These are phyloP conservation scores for Candida quercuum DNA, from an alignment of 805 yeast species.

Conservation along the genomic window DNA sequence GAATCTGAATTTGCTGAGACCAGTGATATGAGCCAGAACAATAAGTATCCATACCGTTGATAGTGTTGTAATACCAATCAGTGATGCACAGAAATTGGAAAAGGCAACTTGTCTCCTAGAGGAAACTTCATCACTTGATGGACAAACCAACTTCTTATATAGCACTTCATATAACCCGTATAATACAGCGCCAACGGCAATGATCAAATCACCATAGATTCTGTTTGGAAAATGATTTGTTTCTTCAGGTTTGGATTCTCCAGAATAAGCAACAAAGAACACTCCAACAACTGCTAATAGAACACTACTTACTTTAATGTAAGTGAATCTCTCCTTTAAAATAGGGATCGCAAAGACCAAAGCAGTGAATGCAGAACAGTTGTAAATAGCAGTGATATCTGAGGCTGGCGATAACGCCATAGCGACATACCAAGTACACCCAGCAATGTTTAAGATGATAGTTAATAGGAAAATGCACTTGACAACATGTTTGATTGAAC, in stretches of 20 bases:
- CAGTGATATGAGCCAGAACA: conserved; percentile 43
- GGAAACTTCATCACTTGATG: conserved; percentile 56
- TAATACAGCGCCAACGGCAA: conserved; percentile 66
- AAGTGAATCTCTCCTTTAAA: conserved; percentile 57
- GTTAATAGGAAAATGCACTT: conserved; percentile 40
- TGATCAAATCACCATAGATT: conserved; percentile 63
- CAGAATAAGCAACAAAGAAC: conserved; percentile 69
- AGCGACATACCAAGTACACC: conserved; percentile 81
- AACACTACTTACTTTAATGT: conserved; percentile 63
- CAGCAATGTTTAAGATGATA: conserved; percentile 64
- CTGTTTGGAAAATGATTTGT: conserved; percentile 47
- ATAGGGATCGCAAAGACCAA: conserved; percentile 78
- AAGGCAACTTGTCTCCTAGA: conserved; percentile 73
- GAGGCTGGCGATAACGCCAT: conserved; percentile 76
- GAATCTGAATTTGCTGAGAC: conserved; percentile 52
- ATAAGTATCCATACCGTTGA: conserved; percentile 43
- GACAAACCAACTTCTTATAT: conserved; percentile 71
- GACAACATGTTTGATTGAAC: conserved; percentile 34
- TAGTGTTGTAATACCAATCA: conserved; percentile 57
- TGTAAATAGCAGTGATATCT: conserved; percentile 86
- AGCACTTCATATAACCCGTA: conserved; percentile 83
- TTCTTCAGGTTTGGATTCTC: conserved; percentile 20
- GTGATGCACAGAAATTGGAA: conserved; percentile 69
- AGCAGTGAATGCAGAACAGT: conserved; percentile 86
- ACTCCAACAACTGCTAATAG: conserved; percentile 71